phyloP scores from a whole-genome alignment of 129 eudicot genomes.

The Ambrosia trifida region DNA sequence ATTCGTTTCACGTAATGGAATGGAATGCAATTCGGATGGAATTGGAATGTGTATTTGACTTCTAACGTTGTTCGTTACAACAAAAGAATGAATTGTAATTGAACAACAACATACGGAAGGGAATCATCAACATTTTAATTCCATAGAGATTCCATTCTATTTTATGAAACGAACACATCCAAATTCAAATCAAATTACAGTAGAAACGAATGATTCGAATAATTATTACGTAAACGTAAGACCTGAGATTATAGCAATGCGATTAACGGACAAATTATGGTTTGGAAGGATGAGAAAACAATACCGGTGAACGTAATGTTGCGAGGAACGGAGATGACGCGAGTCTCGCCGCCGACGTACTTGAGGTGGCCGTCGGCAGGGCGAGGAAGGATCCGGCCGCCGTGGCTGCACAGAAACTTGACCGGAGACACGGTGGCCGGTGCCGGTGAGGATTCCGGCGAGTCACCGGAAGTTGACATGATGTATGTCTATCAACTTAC shows the following conservation, averaged over 20 bases:
- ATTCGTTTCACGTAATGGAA: too few relatives aligned
- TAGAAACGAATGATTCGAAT: not conserved
- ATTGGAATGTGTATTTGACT: too few relatives aligned
- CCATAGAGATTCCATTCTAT: too few relatives aligned
- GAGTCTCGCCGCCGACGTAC: conserved; percentile 93
- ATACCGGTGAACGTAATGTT: conserved; percentile 60
- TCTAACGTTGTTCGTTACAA: too few relatives aligned
- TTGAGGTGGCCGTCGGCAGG: conserved; percentile 40
- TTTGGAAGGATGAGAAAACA: not conserved
- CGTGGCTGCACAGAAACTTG: conserved; percentile 43
- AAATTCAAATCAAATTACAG: too few relatives aligned
- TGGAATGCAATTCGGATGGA: too few relatives aligned
- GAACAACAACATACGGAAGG: too few relatives aligned
- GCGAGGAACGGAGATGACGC: conserved; percentile 66
- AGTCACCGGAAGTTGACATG: conserved; percentile 36
- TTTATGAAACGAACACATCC: too few relatives aligned
- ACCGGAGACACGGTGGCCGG: conserved; percentile 48
- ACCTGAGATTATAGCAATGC: not conserved
- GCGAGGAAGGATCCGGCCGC: conserved; percentile 40
- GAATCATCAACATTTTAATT: too few relatives aligned
- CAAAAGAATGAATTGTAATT: too few relatives aligned
- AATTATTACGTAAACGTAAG: too few relatives aligned
- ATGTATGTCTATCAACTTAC: conserved; percentile 12
- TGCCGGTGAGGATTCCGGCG: conserved; percentile 39
- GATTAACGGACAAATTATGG: not conserved